phyloP scores from a whole-genome alignment of 495 filamentous ascomycete genomes.

The Daldinia grandis region DNA sequence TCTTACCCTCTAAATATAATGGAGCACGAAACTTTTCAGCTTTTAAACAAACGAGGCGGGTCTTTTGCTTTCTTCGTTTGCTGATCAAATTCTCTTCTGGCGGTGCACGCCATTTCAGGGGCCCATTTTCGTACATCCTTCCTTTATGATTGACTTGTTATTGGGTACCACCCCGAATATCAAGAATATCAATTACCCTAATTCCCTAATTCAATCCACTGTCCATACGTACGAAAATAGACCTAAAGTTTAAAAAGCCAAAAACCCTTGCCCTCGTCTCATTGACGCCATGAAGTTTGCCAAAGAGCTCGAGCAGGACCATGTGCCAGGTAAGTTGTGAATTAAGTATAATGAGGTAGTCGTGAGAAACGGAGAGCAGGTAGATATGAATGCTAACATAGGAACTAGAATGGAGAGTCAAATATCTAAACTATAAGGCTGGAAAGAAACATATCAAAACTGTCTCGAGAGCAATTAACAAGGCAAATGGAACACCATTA shows the following conservation, averaged over 20 bases:
- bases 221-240: conserved; percentile 14
- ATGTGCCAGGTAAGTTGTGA: conserved; percentile 69
- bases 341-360: neutral
- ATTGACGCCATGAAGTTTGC: conserved; percentile 59
- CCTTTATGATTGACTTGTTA: neutral
- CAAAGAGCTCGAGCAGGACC: conserved; percentile 82
- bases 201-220: conserved; percentile 15
- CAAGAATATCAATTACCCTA: neutral
- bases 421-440: conserved; percentile 93
- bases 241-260: conserved; percentile 15
- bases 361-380: neutral
- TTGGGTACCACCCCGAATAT: neutral
- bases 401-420: conserved; percentile 78
- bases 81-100: conserved; percentile 11
- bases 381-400: conserved; percentile 12
- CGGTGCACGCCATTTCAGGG: conserved; percentile 4
- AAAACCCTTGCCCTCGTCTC: conserved; percentile 4
- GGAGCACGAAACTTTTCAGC: neutral
- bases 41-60: conserved; percentile 9
- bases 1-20: neutral
- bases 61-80: conserved; percentile 19
- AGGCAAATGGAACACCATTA: conserved; percentile 65
- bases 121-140: conserved; percentile 4
- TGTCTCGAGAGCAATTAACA: conserved; percentile 72
- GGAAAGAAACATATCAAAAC: conserved; percentile 92